Evolutionary conservation across 208 protist species (phyloP).

Genomic region (Leishmania braziliensis): DNA sequence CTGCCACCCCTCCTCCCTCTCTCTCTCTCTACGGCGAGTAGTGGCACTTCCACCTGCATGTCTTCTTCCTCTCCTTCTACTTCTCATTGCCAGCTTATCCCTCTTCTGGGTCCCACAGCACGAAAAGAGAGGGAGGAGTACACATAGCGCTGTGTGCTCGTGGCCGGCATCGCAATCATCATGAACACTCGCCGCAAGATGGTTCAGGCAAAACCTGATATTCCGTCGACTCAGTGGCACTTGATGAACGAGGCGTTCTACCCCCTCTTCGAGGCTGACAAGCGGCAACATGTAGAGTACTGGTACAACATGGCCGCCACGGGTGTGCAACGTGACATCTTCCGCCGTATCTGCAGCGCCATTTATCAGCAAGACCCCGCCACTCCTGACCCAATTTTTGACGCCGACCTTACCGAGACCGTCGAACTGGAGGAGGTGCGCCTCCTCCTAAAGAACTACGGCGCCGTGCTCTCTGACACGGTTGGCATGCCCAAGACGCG

Average conservation of each 20-base stretch:
- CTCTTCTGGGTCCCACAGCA: neutral
- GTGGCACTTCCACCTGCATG: neutral
- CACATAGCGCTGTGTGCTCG: neutral
- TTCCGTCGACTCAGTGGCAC: slow-evolving; percentile 73
- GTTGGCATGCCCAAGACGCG: slow-evolving; percentile 59
- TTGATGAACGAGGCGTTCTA: slow-evolving; percentile 84
- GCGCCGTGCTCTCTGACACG: slow-evolving; percentile 43
- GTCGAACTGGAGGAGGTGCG: slow-evolving; percentile 54
- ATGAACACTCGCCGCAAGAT: slow-evolving; percentile 85
- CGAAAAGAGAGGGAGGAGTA: neutral
- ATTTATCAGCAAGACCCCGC: slow-evolving; percentile 63
- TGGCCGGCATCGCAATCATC: neutral
- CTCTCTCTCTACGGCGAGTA: neutral
- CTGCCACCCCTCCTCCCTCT: neutral
- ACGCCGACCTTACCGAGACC: slow-evolving; percentile 33
- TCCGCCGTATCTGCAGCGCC: slow-evolving; percentile 76
- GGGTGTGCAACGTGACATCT: slow-evolving; percentile 64
- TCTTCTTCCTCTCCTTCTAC: neutral
- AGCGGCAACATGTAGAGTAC: slow-evolving; percentile 65
- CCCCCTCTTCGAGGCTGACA: slow-evolving; percentile 51
- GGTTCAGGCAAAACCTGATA: slow-evolving; percentile 44
- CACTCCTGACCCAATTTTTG: slow-evolving; percentile 37
- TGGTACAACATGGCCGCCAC: slow-evolving; percentile 90
- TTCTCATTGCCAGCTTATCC: neutral
- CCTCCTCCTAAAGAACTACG: slow-evolving; percentile 74